phyloP scores from a whole-genome alignment of 148 eudicot species.

The Tetragonia tetragonoides region DNA sequence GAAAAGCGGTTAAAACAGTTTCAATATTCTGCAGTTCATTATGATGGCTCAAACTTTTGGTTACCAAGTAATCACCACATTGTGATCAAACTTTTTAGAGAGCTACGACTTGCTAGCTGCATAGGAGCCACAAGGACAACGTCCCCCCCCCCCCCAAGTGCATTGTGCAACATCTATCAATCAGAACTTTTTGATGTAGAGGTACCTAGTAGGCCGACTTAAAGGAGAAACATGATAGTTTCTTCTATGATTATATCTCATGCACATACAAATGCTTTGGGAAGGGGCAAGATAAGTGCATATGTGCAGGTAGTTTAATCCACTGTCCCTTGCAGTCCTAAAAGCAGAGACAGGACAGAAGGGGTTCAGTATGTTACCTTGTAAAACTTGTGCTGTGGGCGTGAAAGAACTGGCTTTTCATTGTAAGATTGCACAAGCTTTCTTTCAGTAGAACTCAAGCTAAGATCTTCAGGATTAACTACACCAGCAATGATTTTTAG shows the following conservation, averaged over 20 bases:
- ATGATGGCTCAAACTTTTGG: background rate
- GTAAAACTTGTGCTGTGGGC: conserved; percentile 87
- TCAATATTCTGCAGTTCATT: background rate
- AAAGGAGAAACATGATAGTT: too few species aligned
- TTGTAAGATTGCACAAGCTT: conserved; percentile 79
- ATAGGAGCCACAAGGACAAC: too few species aligned
- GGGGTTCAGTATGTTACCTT: conserved; percentile 35
- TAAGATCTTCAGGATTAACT: conserved; percentile 73
- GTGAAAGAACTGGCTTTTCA: conserved; percentile 95
- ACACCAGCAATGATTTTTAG: conserved; percentile 79
- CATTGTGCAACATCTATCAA: too few species aligned
- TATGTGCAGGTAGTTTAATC: background rate
- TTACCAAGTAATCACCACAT: background rate
- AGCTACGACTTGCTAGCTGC: too few species aligned
- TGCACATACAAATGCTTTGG: too few species aligned
- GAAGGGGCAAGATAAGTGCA: too few species aligned
- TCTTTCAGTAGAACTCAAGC: conserved; percentile 60
- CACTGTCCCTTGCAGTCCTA: background rate
- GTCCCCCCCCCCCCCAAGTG: too few species aligned
- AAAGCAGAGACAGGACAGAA: background rate
- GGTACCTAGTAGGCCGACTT: too few species aligned
- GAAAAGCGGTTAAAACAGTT: conserved; percentile 8
- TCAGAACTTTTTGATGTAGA: too few species aligned
- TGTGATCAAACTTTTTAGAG: too few species aligned
- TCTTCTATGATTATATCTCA: too few species aligned